Base-by-base conservation (phyloP, 2,329 filamentous ascomycete genomes). In the Penicillium crustosum region DNA sequence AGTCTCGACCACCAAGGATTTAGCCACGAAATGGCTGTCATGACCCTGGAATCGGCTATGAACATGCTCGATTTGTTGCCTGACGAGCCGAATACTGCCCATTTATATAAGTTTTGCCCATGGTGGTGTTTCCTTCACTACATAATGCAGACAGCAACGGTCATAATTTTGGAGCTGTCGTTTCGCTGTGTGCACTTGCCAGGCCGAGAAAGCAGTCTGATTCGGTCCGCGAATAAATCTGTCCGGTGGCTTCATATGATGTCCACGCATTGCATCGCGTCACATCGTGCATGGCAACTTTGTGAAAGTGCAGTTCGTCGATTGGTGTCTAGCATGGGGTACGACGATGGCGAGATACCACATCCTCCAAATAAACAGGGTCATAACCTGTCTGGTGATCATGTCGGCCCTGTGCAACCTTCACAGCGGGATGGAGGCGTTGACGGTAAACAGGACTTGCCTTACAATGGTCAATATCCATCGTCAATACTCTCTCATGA, bases 61-160 rank as follows among this genome's bases (percentile, higher is more conserved):
- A 65, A 70, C 8, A 70, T 73, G 63, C 60, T 79, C 6, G 63
- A 66, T 6, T 57, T 78, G 7, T 68, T 79, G 7, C 75, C 76
- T 4, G 68, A 73, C 17, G 60, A 66, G 33, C 70, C 72, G 2
- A 68, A 74, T 47, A 52, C 66, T 6, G 59, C 66, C 6, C 71
- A 70, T 45, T 53, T 77, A 5, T 70, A 71, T 45, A 62, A 61
- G 17, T 59, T 71, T 8, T 66, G 69, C 1, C 74, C 75, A 19
- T 79, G 76, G 76, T 78, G 73, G 72, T 74, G 67, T 57, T 61
- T 76, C 19, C 61, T 78, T 31, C 29, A 78, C 54, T 74, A 73
- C 58, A 57, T 78, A 17, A 74, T 78, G 60, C 77, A 79, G 60
- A 65, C 73, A 31, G 62, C 67, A 10, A 72, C 70, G 6, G 67